These are phyloP conservation scores for Melanopsichium pennsylvanicum DNA, from an alignment of 1,284 basidiomycete species.

Conservation along the genomic window DNA sequence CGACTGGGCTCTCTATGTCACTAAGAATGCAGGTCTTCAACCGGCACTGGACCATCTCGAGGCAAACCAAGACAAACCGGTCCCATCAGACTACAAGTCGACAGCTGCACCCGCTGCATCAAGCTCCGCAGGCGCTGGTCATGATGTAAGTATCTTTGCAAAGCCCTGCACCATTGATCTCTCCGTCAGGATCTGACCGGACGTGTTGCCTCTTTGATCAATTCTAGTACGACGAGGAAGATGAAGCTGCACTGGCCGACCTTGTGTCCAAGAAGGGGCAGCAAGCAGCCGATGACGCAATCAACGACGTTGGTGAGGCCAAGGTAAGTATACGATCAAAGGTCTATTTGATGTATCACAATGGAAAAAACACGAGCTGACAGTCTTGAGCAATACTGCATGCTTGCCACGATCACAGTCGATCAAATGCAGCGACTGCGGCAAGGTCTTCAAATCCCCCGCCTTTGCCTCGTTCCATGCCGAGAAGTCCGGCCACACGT, in stretches of 20 bases:
- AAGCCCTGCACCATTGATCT: no score
- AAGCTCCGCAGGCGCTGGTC: slow-evolving; percentile 11
- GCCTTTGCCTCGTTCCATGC: slow-evolving; percentile 92
- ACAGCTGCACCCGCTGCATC: slow-evolving; percentile 12
- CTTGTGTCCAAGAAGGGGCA: slow-evolving; percentile 51
- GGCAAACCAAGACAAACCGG: slow-evolving; percentile 54
- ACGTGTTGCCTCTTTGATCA: not conserved
- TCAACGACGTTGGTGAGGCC: slow-evolving; percentile 43
- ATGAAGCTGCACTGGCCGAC: slow-evolving; percentile 52
- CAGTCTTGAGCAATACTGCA: not conserved
- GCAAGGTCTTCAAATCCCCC: slow-evolving; percentile 73
- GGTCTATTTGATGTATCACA: not conserved
- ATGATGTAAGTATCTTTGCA: slow-evolving; percentile 24
- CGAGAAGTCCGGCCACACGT: slow-evolving; percentile 86
- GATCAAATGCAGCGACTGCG: slow-evolving; percentile 62
- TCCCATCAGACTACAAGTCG: slow-evolving; percentile 51
- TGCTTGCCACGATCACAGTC: slow-evolving; percentile 21
- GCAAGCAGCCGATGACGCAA: slow-evolving; percentile 45
- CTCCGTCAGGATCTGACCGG: not conserved
- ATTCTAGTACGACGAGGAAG: slow-evolving; percentile 53
- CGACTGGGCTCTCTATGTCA: slow-evolving; percentile 62
- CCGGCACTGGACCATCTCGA: slow-evolving; percentile 64
- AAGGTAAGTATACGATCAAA: slow-evolving; percentile 31
- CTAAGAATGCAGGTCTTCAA: slow-evolving; percentile 52
- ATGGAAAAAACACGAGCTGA: no score